These are phyloP conservation scores for Leishmania martiniquensis DNA, from an alignment of 208 protist species.

Conservation along the genomic window DNA sequence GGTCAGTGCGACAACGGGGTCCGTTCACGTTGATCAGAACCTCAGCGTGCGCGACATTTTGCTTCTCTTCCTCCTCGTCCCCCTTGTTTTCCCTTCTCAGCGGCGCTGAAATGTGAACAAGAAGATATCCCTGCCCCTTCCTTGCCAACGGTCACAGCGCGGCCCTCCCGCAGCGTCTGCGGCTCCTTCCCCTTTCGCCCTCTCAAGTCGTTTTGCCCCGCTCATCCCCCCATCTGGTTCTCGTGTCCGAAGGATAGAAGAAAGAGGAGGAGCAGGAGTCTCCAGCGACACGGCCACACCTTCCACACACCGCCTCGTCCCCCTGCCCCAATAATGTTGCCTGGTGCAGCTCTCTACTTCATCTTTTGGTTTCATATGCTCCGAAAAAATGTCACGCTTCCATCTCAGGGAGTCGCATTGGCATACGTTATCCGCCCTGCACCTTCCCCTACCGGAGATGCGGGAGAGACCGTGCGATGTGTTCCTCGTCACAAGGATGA, in stretches of 20 bases:
- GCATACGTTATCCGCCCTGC: neutral
- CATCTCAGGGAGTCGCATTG: neutral
- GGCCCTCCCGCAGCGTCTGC: neutral
- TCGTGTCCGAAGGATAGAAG: neutral
- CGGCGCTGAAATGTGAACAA: neutral
- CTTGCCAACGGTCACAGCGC: neutral
- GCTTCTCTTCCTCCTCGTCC: neutral
- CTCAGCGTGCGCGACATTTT: neutral
- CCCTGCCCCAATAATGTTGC: too few relatives aligned
- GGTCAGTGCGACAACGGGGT: neutral
- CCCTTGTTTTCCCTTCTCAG: neutral
- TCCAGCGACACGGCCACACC: neutral
- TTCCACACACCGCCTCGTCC: too few relatives aligned
- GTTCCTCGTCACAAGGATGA: neutral
- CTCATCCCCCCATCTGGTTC: neutral
- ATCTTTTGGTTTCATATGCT: too few relatives aligned
- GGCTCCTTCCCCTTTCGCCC: neutral
- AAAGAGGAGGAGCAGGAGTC: neutral
- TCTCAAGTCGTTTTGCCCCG: too few relatives aligned
- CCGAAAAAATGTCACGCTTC: neutral
- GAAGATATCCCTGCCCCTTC: neutral
- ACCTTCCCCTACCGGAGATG: too few relatives aligned
- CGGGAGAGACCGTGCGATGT: neutral
- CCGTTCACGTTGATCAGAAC: neutral
- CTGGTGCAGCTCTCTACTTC: too few relatives aligned